Percentiles rank a stretch among this genome's conserved stretches.
Evolutionary conservation across 768 basidiomycete genomes (phyloP).

Genomic region (Podaxis sp.): DNA sequence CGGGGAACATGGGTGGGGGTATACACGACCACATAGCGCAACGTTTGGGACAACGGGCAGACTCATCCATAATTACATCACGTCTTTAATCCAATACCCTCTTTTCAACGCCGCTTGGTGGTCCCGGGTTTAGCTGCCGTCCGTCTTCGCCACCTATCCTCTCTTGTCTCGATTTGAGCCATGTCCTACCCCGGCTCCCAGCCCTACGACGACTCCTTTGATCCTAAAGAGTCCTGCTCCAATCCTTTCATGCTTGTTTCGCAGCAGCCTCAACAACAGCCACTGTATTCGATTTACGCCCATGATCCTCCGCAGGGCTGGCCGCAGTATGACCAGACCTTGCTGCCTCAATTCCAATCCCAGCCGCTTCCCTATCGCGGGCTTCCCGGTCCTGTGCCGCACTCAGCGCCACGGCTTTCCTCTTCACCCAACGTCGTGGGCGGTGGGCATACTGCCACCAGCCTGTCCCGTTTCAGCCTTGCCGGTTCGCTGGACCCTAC

Average conservation of each 20-base stretch:
- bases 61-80: conserved; percentile 16
- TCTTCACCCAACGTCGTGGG: conserved; percentile 24
- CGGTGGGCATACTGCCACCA: conserved; percentile 13
- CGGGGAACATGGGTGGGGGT: conserved; percentile 10
- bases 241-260: conserved; percentile 3
- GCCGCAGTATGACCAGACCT: conserved; percentile 26
- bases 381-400: conserved; percentile 25
- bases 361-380: conserved; percentile 19
- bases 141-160: not conserved
- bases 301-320: conserved; percentile 25
- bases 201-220: conserved; percentile 7
- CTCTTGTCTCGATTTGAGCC: conserved; percentile 3
- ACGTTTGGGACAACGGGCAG: conserved; percentile 7
- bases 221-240: not conserved
- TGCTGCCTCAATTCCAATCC: conserved; percentile 17
- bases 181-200: conserved; percentile 11
- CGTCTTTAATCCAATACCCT: conserved; percentile 14
- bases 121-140: conserved; percentile 3
- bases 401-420: conserved; percentile 28
- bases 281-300: conserved; percentile 1
- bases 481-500: conserved; percentile 63
- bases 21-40: conserved; percentile 13
- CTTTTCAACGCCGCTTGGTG: conserved; percentile 10
- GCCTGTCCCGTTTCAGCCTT: conserved; percentile 25
- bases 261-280: conserved; percentile 1